Evolutionary conservation across 2,329 filamentous ascomycete species (phyloP).

Genomic region (Verticillium alfalfae): DNA sequence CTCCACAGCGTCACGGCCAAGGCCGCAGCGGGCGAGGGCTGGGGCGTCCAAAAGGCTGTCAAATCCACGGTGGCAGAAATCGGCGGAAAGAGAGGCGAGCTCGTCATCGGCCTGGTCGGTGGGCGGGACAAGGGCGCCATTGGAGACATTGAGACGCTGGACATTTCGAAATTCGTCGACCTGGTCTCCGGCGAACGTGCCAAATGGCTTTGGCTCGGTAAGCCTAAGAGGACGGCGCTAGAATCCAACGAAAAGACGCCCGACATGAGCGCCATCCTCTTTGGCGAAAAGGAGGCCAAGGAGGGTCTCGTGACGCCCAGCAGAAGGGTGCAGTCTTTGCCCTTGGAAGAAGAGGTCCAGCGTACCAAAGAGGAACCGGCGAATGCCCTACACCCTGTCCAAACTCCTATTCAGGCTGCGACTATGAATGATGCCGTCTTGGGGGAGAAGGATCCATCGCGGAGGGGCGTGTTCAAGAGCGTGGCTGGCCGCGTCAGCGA

Average conservation of each 20-base stretch:
- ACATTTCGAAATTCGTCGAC: slow-evolving; percentile 77
- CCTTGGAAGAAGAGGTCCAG: slow-evolving; percentile 46
- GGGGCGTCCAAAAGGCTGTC: slow-evolving; percentile 88
- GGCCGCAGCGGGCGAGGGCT: slow-evolving; percentile 80
- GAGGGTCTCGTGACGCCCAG: slow-evolving; percentile 26
- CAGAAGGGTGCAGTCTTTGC: slow-evolving; percentile 45
- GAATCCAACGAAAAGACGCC: slow-evolving; percentile 41
- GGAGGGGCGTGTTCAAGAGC: slow-evolving; percentile 68
- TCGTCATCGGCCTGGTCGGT: slow-evolving; percentile 91
- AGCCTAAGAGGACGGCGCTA: slow-evolving; percentile 60
- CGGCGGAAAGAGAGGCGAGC: slow-evolving; percentile 87
- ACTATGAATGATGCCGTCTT: slow-evolving; percentile 39
- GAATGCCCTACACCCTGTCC: slow-evolving; percentile 33
- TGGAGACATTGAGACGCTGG: slow-evolving; percentile 85
- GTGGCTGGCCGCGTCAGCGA: slow-evolving; percentile 76
- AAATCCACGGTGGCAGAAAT: slow-evolving; percentile 94
- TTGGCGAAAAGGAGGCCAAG: slow-evolving; percentile 48
- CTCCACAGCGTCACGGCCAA: slow-evolving; percentile 84
- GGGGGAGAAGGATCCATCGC: slow-evolving; percentile 51
- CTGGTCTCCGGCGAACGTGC: slow-evolving; percentile 74
- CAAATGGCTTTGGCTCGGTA: slow-evolving; percentile 95
- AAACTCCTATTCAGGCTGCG: slow-evolving; percentile 37
- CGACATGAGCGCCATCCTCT: slow-evolving; percentile 40
- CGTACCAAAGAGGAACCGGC: slow-evolving; percentile 36
- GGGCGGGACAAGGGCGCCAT: slow-evolving; percentile 84